These are phyloP conservation scores for Fusarium siculi DNA, from an alignment of 2,329 filamentous ascomycete genomes.

Conservation along the genomic window DNA sequence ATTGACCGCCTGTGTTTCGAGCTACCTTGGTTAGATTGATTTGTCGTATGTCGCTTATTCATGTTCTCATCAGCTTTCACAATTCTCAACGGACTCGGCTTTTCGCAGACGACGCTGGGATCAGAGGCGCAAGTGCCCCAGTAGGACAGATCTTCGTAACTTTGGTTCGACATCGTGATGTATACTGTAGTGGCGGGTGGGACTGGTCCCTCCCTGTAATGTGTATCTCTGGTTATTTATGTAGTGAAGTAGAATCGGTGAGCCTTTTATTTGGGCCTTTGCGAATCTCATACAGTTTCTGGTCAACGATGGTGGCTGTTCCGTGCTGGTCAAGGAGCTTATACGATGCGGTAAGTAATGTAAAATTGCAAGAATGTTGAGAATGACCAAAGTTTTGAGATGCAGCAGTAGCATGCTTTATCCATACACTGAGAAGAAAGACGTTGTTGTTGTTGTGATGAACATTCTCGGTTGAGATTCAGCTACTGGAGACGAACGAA, in stretches of 20 bases:
- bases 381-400: neutral
- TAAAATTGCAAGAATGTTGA: neutral
- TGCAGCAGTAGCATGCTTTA: slow-evolving; percentile 1
- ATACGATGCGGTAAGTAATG: neutral
- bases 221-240: neutral
- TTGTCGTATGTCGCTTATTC: slow-evolving; percentile 32
- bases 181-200: neutral
- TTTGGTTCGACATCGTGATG: slow-evolving; percentile 50
- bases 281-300: neutral
- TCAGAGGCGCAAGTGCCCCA: slow-evolving; percentile 48
- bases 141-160: slow-evolving; percentile 39
- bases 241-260: no score
- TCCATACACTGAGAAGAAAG: neutral
- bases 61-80: slow-evolving; percentile 51
- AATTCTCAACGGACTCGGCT: slow-evolving; percentile 62
- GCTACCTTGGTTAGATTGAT: slow-evolving; percentile 44
- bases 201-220: neutral
- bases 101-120: slow-evolving; percentile 37
- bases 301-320: neutral
- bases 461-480: neutral
- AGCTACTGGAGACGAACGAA: neutral
- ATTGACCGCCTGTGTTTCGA: neutral
- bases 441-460: neutral
- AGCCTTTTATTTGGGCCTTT: neutral
- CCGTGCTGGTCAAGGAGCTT: neutral